These are phyloP conservation scores for Nitzschia inconspicua DNA, from an alignment of 108 stramenopile species.

Conservation along the genomic window DNA sequence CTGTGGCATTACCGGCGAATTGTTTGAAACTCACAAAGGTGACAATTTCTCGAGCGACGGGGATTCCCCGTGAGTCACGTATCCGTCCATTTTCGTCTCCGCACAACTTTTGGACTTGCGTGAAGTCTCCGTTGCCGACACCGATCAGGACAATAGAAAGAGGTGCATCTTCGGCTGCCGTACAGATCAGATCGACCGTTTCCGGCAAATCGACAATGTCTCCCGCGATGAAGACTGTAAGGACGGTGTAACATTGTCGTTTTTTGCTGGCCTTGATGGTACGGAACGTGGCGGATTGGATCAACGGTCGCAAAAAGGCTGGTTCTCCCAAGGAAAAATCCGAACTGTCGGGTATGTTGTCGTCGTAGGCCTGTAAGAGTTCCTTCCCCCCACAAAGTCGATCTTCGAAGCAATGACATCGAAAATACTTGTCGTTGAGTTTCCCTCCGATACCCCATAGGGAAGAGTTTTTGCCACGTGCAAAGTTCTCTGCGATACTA, in stretches of 20 bases:
- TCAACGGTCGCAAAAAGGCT: conserved; percentile 52
- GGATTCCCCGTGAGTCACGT: conserved; percentile 41
- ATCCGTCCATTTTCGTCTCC: conserved; percentile 25
- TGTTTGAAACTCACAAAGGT: conserved; percentile 68
- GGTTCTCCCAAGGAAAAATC: conserved; percentile 63
- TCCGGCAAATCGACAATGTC: conserved; percentile 67
- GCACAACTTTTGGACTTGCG: conserved; percentile 8
- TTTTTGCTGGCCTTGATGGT: conserved; percentile 29
- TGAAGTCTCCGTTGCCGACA: conserved; percentile 73
- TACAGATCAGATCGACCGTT: conserved; percentile 51
- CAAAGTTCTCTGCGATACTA: conserved; percentile 57
- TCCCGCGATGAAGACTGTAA: conserved; percentile 88
- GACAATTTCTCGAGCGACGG: conserved; percentile 65
- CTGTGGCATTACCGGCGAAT: conserved; percentile 41
- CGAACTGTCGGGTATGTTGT: conserved; percentile 36
- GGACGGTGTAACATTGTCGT: conserved; percentile 46
- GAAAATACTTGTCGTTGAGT: conserved; percentile 44
- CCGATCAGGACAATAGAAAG: conserved; percentile 80
- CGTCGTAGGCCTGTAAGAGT: conserved; percentile 66
- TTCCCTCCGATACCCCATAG: conserved; percentile 91
- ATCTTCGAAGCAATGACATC: conserved; percentile 25
- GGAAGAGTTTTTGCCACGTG: conserved; percentile 53
- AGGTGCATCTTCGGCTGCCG: conserved; percentile 56
- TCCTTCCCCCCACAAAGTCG: conserved; percentile 45
- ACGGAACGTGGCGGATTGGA: conserved; percentile 53